Conservation (phyloP, 1,139 yeast genomes). For the Suhomyces bolitotheri region DNA sequence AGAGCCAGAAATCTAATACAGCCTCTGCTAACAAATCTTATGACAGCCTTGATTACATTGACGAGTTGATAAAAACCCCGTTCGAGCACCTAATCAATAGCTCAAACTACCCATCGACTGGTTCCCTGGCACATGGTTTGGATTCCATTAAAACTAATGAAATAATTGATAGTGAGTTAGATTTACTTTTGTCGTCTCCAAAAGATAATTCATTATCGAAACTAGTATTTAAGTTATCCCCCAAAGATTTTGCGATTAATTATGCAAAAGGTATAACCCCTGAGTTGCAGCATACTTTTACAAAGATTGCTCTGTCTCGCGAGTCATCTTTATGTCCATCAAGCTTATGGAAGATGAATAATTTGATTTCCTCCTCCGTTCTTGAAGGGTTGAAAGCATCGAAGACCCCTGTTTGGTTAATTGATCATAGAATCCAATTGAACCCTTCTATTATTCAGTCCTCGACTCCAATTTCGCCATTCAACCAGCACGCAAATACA, state of each 20-base stretch:
- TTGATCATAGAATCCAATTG: constrained; percentile 14
- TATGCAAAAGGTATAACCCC: constrained; percentile 5
- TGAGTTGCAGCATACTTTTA: constrained; percentile 12
- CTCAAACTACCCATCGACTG: constrained; percentile 5
- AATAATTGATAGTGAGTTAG: constrained; percentile 20
- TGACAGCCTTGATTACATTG: constrained; percentile 14
- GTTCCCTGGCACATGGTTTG: constrained; percentile 4
- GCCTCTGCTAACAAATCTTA: constrained; percentile 9
- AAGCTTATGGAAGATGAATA: constrained; percentile 4
- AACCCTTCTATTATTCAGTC: constrained; percentile 10
- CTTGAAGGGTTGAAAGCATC: constrained; percentile 12
- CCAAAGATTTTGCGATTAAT: constrained; percentile 10
- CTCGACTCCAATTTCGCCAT: constrained; percentile 15
- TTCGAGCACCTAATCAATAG: constrained; percentile 13
- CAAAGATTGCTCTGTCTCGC: constrained; percentile 9
- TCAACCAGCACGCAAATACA: constrained; percentile 16
- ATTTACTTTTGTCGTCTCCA: constrained; percentile 19
- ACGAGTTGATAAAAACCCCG: constrained; percentile 19
- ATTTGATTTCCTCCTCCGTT: constrained; percentile 5
- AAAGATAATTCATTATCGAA: constrained; percentile 6
- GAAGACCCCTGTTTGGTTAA: constrained; percentile 16
- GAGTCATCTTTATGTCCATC: constrained; percentile 5
- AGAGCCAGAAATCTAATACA: constrained; percentile 13
- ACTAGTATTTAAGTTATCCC: constrained; percentile 10
- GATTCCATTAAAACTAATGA: constrained; percentile 20